A percentile compares a stretch with the other conserved stretches of the same genome.
These are phyloP conservation scores for Styphnolobium japonicum DNA, from an alignment of 306 rosid species.

Conservation along the genomic window DNA sequence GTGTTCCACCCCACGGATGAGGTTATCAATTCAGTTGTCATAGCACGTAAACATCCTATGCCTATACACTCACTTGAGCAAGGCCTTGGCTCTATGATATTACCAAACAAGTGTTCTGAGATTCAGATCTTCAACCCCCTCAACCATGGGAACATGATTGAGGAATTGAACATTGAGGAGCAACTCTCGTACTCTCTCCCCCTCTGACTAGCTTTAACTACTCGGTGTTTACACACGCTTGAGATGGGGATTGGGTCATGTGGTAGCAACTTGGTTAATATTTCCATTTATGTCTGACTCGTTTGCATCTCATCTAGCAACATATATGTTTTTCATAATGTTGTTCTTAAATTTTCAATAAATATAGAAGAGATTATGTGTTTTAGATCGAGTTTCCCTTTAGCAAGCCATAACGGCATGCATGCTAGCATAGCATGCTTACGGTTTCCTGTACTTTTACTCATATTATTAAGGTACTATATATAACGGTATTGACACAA, in stretches of 20 bases:
- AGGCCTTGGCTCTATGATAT: slow-evolving; percentile 33
- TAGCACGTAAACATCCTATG: slow-evolving; percentile 54
- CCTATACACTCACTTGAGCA: slow-evolving; percentile 37
- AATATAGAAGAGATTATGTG: slow-evolving; percentile 23
- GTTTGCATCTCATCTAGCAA: slow-evolving; percentile 25
- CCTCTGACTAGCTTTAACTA: not conserved
- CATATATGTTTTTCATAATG: not conserved
- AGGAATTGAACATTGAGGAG: slow-evolving; percentile 59
- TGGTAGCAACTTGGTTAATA: not conserved
- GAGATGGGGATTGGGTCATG: slow-evolving; percentile 8
- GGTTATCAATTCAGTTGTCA: slow-evolving; percentile 70
- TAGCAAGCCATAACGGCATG: not conserved
- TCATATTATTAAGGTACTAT: not conserved
- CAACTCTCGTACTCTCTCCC: slow-evolving; percentile 17
- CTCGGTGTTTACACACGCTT: not conserved
- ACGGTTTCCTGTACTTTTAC: not conserved
- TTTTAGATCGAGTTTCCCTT: not conserved
- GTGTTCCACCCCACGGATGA: slow-evolving; percentile 84
- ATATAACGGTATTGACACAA: not conserved
- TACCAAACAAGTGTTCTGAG: slow-evolving; percentile 65
- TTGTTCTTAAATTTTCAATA: slow-evolving; percentile 27
- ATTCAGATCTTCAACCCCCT: slow-evolving; percentile 57
- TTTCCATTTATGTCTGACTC: slow-evolving; percentile 1
- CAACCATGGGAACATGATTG: slow-evolving; percentile 61
- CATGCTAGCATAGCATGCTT: not conserved